Conservation (phyloP, 345 rosid species). For the Boechera stricta region DNA sequence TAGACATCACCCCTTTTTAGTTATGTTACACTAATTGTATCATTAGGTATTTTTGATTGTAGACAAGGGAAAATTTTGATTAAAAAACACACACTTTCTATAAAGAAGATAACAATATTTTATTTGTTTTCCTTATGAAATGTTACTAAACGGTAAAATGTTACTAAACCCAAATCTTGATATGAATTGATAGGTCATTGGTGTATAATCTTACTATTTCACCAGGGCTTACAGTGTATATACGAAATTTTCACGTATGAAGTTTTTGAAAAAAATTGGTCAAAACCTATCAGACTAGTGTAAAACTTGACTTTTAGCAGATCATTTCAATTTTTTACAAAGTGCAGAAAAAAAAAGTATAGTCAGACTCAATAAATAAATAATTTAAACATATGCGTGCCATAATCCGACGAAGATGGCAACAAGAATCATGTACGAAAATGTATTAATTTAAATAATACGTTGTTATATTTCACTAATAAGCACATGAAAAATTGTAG, state of each 20-base stretch:
- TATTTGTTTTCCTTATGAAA: not conserved
- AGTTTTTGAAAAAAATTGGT: not conserved
- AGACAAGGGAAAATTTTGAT: not conserved
- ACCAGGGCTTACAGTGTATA: not conserved
- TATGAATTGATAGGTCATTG: not conserved
- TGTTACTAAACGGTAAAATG: not conserved
- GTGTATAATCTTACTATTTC: not conserved
- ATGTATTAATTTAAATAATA: conserved; percentile 15
- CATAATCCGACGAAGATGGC: conserved; percentile 40
- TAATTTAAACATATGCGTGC: conserved; percentile 15
- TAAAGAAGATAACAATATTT: not conserved
- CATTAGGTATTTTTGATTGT: too few species aligned
- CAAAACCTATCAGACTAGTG: not conserved
- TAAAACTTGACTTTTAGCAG: not conserved
- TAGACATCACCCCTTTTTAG: too few species aligned
- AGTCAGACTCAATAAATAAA: not conserved
- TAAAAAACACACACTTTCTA: not conserved
- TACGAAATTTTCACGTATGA: not conserved
- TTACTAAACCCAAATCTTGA: not conserved
- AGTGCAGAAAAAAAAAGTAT: not conserved
- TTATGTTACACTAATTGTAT: too few species aligned
- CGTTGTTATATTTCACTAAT: not conserved
- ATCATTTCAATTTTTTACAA: conserved; percentile 28
- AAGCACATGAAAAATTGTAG: conserved; percentile 30
- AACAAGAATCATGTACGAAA: conserved; percentile 36